These are phyloP conservation scores for Mycena olivaceomarginata DNA, from an alignment of 768 basidiomycete genomes.

Conservation along the genomic window DNA sequence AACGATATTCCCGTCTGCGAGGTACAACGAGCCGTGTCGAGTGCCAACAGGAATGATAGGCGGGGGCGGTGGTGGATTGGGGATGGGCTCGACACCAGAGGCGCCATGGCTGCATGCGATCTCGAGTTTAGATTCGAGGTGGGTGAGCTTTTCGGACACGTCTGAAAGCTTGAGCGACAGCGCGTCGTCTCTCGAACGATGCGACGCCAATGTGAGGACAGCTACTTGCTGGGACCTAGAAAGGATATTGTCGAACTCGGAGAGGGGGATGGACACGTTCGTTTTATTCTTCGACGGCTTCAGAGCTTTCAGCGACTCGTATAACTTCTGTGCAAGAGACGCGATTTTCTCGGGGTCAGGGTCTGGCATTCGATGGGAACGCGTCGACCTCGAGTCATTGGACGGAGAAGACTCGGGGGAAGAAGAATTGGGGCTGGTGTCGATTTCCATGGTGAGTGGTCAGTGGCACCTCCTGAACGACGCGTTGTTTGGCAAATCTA, in stretches of 20 bases:
- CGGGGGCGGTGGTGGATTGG: background rate
- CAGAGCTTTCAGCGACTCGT: constrained; percentile 27
- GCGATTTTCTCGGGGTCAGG: constrained; percentile 35
- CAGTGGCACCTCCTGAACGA: background rate
- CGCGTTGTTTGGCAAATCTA: constrained; percentile 31
- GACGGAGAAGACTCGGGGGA: constrained; percentile 20
- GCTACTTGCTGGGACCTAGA: constrained; percentile 27
- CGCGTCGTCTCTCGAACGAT: constrained; percentile 15
- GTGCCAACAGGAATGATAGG: constrained; percentile 37
- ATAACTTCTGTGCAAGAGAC: constrained; percentile 32
- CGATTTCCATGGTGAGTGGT: constrained; percentile 11
- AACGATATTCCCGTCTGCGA: constrained; percentile 56
- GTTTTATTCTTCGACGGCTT: constrained; percentile 34
- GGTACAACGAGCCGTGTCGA: constrained; percentile 49
- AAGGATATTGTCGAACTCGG: constrained; percentile 26
- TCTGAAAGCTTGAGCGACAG: constrained; percentile 32
- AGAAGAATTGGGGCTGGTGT: constrained; percentile 6
- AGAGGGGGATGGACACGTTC: constrained; percentile 25
- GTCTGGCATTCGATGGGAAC: constrained; percentile 10
- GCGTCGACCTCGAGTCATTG: constrained; percentile 9
- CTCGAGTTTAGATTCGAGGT: constrained; percentile 8
- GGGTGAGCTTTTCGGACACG: no score
- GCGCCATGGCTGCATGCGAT: background rate
- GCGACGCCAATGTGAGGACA: constrained; percentile 11
- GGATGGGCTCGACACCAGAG: background rate